Conservation (phyloP, 208 protist species). For the Acanthamoeba sp. region DNA sequence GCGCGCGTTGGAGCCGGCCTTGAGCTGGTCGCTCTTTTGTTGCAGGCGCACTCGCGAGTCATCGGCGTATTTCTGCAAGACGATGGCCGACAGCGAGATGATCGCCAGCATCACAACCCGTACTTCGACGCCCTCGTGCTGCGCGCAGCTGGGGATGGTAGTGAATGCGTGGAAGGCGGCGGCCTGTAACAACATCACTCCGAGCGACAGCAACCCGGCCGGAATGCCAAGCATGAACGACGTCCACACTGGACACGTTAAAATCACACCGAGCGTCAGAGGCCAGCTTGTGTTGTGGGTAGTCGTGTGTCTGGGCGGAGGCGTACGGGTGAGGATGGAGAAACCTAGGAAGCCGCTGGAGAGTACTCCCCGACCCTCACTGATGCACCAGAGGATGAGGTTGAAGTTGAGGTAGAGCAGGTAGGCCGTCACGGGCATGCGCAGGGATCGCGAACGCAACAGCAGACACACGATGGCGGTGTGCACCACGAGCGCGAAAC, state of each 20-base stretch:
- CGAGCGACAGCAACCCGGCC: not conserved
- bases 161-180: not conserved
- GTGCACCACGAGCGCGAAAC: not conserved
- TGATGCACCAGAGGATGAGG: not conserved
- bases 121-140: not conserved
- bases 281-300: not conserved
- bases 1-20: not conserved
- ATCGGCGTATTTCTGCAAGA: not conserved
- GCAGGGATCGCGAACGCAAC: not conserved
- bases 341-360: conserved; percentile 12
- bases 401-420: not conserved
- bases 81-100: conserved; percentile 17
- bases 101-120: not conserved
- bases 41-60: not conserved
- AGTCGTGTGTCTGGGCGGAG: no score
- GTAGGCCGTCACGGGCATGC: not conserved
- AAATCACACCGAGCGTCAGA: not conserved
- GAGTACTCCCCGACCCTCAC: not conserved
- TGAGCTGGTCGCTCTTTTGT: conserved; percentile 34
- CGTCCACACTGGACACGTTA: not conserved
- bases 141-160: not conserved
- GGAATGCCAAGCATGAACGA: conserved; percentile 19
- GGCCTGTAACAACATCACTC: not conserved
- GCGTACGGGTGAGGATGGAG: not conserved
- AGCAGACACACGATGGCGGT: not conserved